A percentile compares a stretch with the other conserved stretches of the same genome.
Evolutionary conservation across 1,284 basidiomycete genomes (phyloP).

Genomic region (Ganoderma meredithae): DNA sequence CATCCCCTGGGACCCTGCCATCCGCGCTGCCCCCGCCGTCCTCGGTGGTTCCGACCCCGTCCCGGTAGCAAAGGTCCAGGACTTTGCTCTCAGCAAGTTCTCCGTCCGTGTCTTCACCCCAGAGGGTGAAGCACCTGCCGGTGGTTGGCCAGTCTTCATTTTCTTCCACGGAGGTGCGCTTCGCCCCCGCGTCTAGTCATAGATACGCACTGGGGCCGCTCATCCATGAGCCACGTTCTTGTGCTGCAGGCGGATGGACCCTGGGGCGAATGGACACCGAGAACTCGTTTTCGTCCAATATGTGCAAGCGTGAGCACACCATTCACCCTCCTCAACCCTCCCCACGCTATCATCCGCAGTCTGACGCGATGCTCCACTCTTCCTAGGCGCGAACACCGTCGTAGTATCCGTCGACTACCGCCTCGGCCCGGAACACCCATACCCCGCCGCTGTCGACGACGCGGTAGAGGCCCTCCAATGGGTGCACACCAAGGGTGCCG

Average conservation of each 20-base stretch:
- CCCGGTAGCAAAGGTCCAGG: conserved; percentile 59
- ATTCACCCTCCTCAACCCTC: neutral
- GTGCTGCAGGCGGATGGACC: conserved; percentile 68
- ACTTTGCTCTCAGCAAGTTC: conserved; percentile 55
- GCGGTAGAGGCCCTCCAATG: conserved; percentile 72
- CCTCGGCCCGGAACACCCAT: conserved; percentile 76
- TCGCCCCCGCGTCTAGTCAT: neutral
- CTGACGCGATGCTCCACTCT: neutral
- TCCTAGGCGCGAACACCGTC: conserved; percentile 56
- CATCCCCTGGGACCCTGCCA: conserved; percentile 63
- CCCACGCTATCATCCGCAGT: neutral
- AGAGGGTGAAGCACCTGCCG: conserved; percentile 52
- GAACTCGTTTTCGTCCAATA: conserved; percentile 62
- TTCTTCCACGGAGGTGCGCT: conserved; percentile 66
- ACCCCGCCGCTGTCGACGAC: conserved; percentile 80
- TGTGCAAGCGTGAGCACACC: conserved; percentile 56
- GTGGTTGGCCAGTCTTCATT: conserved; percentile 69
- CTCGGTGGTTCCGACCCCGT: conserved; percentile 63
- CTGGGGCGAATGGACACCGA: conserved; percentile 67
- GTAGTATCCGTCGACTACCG: conserved; percentile 78
- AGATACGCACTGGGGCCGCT: conserved; percentile 3
- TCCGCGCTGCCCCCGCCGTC: conserved; percentile 61
- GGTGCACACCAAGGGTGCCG: conserved; percentile 55
- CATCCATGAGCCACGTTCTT: neutral
- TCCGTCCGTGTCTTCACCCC: conserved; percentile 66